Base-by-base conservation (phyloP, 2,329 filamentous ascomycete genomes). In the Ceratocystis albifundus region DNA sequence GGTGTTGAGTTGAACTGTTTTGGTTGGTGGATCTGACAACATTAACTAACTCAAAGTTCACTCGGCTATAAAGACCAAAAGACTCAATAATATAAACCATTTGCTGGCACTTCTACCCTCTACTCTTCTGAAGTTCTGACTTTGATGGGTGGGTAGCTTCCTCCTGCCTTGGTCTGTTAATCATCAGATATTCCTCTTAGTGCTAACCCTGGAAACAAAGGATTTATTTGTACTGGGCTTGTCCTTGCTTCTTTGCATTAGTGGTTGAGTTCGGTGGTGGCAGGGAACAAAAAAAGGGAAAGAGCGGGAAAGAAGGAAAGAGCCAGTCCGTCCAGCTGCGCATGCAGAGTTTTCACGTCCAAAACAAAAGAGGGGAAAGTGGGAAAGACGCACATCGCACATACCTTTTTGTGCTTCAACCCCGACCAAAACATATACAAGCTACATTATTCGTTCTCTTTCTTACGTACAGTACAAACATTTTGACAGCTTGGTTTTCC, bases 271-370 rank as follows among this genome's bases (percentile, higher is more conserved):
- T 20, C 36, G 55, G 17, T 32, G 55, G 36, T 59, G 55, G 36
- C 36, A 41, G 36, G 36, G 36, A 3, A 41, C 10, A 36, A 36
- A 41, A 41, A 15, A 15, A n/a, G n/a, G 36, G 36, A 41, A 41
- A 41, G 32, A 32, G 32, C 32, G 32, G 32, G 7, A 32, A 32
- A 32, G 32, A 25, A 57, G 53, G 6, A 57, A 15, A 22, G 22
- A 25, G 22, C 4, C 30, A 59, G 28, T 36, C 55, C 30, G 28
- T 36, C 55, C 30, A 15, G 55, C 15, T 59, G 61, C 61, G 20
- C 28, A 28, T 63, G 61, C 61, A 63, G 32, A 63, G 32, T 63
- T 63, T 63, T 63, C 61, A 63, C 61, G 61, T 17, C 59, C 12
- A 22, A 36, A 45, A 28, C 44, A 45, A 62, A 36, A 20, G 36